A percentile compares a stretch with the other conserved stretches of the same genome.
Evolutionary conservation across 2,329 filamentous ascomycete species (phyloP).

Genomic region (Biscogniauxia marginata): DNA sequence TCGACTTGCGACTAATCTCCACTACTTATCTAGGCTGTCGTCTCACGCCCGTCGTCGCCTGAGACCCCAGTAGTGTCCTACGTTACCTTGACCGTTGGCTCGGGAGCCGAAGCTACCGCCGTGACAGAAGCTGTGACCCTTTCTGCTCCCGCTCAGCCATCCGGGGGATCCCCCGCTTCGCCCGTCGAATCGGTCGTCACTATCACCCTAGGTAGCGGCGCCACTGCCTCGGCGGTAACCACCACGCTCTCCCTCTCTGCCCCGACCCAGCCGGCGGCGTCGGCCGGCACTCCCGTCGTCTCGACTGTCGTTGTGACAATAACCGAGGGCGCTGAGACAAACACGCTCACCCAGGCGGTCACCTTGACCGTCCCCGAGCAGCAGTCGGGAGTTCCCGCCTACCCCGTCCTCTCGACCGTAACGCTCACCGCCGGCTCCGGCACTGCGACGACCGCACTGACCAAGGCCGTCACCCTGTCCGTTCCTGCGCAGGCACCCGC

Average conservation of each 20-base stretch:
- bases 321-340: not conserved
- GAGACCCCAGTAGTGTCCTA: not conserved
- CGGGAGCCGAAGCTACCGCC: not conserved
- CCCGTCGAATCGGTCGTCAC: conserved; percentile 16
- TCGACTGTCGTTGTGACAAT: conserved; percentile 11
- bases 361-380: conserved; percentile 4
- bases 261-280: conserved; percentile 2
- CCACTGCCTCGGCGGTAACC: conserved; percentile 7
- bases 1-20: not conserved
- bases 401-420: not conserved
- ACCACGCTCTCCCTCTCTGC: conserved; percentile 12
- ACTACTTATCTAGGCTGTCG: not conserved
- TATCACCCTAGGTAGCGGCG: conserved; percentile 10
- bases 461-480: not conserved
- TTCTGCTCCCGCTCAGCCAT: conserved; percentile 1
- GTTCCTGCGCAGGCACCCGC: not conserved
- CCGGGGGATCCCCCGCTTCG: not conserved
- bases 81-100: not conserved
- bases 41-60: not conserved
- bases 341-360: conserved; percentile 2
- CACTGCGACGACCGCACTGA: not conserved
- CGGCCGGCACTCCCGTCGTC: conserved; percentile 2
- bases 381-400: not conserved
- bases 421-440: not conserved
- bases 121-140: conserved; percentile 5